Evolutionary conservation across 257 asterid genomes (phyloP).

Genomic region (Mitragyna speciosa): DNA sequence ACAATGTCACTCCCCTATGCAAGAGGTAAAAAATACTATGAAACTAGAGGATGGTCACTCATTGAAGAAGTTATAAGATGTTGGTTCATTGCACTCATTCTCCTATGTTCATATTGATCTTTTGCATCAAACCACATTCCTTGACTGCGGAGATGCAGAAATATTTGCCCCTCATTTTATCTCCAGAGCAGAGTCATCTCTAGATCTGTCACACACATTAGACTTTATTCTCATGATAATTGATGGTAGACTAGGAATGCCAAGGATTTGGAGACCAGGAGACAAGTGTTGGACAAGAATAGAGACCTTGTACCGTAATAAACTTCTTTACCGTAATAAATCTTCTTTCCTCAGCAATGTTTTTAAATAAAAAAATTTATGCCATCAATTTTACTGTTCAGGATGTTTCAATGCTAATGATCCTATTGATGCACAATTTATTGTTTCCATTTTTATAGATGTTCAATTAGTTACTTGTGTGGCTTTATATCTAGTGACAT

Average conservation of each 20-base stretch:
- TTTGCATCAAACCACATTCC: not conserved
- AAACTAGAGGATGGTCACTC: not conserved
- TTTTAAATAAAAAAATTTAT: not conserved
- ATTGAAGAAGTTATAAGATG: not conserved
- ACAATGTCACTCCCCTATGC: not conserved
- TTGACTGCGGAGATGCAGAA: too few species aligned
- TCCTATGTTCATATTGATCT: not conserved
- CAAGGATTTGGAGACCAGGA: not conserved
- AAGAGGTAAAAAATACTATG: not conserved
- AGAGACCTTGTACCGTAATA: not conserved
- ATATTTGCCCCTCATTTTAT: not conserved
- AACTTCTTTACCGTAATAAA: too few species aligned
- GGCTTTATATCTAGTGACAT: not conserved
- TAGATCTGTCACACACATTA: not conserved
- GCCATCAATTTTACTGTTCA: not conserved
- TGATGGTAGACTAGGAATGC: fast-evolving
- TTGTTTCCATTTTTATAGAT: too few species aligned
- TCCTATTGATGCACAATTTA: not conserved
- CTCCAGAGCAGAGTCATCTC: not conserved
- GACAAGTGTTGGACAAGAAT: not conserved
- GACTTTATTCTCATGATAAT: not conserved
- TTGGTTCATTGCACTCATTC: not conserved
- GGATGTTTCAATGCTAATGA: not conserved
- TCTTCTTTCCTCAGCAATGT: not conserved
- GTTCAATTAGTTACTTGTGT: too few species aligned